Evolutionary conservation across 345 rosid genomes (phyloP).

Genomic region (Moricandia arvensis): DNA sequence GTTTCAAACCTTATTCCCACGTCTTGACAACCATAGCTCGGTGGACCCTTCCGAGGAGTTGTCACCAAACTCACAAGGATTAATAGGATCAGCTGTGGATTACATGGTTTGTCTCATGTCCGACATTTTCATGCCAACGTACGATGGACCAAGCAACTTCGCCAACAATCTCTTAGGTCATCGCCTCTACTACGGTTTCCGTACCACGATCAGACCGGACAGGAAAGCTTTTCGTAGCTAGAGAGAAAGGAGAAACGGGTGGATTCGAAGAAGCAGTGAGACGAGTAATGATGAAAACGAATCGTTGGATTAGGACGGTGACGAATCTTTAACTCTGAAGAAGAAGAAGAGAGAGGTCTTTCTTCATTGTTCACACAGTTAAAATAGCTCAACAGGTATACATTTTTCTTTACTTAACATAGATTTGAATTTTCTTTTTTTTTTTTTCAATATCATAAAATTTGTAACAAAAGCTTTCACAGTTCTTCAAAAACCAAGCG

Average conservation of each 20-base stretch:
- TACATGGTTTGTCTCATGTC: conserved; percentile 98
- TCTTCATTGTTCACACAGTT: neutral
- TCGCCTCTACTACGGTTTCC: conserved; percentile 94
- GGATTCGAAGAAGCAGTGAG: conserved; percentile 84
- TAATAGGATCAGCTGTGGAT: conserved; percentile 98
- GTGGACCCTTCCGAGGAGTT: conserved; percentile 79
- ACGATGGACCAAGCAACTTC: conserved; percentile 99
- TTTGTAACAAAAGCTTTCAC: neutral
- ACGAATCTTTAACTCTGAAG: conserved; percentile 95
- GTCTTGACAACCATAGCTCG: conserved; percentile 88
- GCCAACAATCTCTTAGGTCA: conserved; percentile 98
- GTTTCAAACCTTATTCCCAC: conserved; percentile 74
- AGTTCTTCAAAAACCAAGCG: conserved; percentile 16
- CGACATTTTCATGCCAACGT: conserved; percentile 96
- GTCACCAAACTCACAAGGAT: conserved; percentile 56
- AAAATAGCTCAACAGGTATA: no score
- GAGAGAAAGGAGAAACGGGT: conserved; percentile 61
- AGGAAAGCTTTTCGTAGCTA: conserved; percentile 78
- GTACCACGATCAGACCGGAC: conserved; percentile 93
- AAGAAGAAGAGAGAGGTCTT: neutral
- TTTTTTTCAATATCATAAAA: neutral
- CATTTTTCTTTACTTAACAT: conserved; percentile 11
- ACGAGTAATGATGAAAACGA: conserved; percentile 76
- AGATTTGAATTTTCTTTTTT: no score
- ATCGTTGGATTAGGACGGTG: no score